Base-by-base conservation (phyloP, 176 grass and related monocot genomes). In the Elymus sibiricus region DNA sequence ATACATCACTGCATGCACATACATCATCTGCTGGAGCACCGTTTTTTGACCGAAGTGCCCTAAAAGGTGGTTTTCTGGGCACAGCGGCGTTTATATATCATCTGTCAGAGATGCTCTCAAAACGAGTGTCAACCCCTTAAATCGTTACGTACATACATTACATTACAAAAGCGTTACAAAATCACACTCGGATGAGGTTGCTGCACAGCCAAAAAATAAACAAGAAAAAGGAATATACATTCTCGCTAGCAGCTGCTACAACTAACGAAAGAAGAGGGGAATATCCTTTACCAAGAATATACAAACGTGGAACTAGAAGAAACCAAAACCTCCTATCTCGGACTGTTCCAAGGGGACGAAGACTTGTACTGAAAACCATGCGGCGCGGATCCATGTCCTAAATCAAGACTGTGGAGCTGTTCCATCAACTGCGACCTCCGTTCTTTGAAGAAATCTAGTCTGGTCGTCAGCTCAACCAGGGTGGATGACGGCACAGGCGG, bases 391-490 rank as follows among this genome's bases (percentile, higher is more conserved):
- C 94, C 90, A 87, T 94, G 92, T 26, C 94, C 92, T 77, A 99
- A 90, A 94, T 97, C 94, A 22, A 99, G 94, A 80, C 94, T 92
- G 65, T 99, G 97, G 34, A 99, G 88, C 34, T 99, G 97, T 76
- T 99, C 97, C 94, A 99, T 99, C 79, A 99, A 70, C 62, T 99
- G 97, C 11, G 97, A 93, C 82, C 97, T 82, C 38, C 94, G 86
- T 79, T 97, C 97, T 83, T 94, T 99, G 87, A 99, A 99, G 90
- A 99, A 99, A 91, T 99, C 97, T 51, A 99, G 89, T 16, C 97
- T 89, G 37, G 90, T 94, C 4, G 94, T 93, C 13, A 99, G 78
- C 65, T 99, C 97, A 56, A 97, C 94, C 69, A 99, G 78, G n/a
- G 94, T 97, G 61, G 97, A 97, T 14, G 97, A 99, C 43, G 97